Evolutionary conservation across 768 basidiomycete species (phyloP), one percentile per base, ranked within the genome.

Genomic region (Tubosaeta sp.): DNA sequence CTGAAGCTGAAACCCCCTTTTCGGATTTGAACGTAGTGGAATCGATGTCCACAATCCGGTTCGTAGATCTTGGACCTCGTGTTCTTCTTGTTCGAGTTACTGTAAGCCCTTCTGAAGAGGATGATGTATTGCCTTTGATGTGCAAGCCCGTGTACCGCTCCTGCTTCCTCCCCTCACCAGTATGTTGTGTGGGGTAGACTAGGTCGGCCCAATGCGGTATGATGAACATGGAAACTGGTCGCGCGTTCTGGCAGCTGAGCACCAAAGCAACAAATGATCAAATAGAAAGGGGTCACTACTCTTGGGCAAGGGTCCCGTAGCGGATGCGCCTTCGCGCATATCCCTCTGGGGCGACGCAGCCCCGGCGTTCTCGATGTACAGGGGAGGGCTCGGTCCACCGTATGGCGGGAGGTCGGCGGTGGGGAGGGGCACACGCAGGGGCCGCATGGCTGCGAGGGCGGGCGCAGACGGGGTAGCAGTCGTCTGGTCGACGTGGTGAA

Each of bases 1-100:
- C 22, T 53, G 3, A 33, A 50, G 4, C 35, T 63, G 38, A n/a
- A 49, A 58, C 4, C 62, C 58, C 34, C 42, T 63, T 43, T n/a
- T 53, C 37, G 48, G 61, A 10, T 51, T 53, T 16, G 42, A 55
- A 42, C 12, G 38, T 14, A 4, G 7, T 3, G 6, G 6, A 13
- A 51, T 53, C 14, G 9, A 16, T 17, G 10, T n/a, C n/a, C n/a
- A n/a, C n/a, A n/a, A n/a, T 60, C 25, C 8, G 27, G 1, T 2
- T 2, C 3, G 48, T 60, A 10, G 16, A 47, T 12, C 54, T 62
- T 42, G 61, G 61, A 17, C 55, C 55, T 12, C 54, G 54, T 34
- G 43, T 52, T 19, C 37, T 60, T 25, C 22, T 46, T 27, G 29
- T 48, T 41, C 17, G 19, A 32, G 27, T 11, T 31, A 2, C 2